Evolutionary conservation across 2,329 filamentous ascomycete genomes (phyloP), one percentile per base, ranked within the genome.

Genomic region (Camillea tinctor): DNA sequence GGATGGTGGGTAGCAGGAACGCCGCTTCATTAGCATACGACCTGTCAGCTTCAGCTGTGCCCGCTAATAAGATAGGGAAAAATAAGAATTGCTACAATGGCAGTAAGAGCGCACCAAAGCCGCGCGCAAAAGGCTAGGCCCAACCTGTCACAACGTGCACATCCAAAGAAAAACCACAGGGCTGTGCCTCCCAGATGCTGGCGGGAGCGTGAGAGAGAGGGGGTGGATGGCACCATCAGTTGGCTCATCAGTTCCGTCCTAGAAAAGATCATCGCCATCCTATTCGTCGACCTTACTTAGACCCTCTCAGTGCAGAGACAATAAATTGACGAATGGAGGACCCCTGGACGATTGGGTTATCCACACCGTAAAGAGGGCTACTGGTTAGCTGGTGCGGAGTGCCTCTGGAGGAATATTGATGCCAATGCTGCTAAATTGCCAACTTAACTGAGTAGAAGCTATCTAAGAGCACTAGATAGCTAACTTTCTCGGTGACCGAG

Each of bases 201-300:
- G 20, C 21, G 22, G 11, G 51, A 30, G 51, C 3, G 62, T 26
- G 50, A 55, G 56, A 53, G 54, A 50, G 55, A 53, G 54, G 49
- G 11, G 64, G n/a, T n/a, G n/a, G 62, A 66, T 64, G 64, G 58
- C 58, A 64, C 62, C 62, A 66, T 62, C 63, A 58, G 44, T 23
- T 59, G 30, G 15, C 23, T 57, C 54, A 57, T 55, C 55, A 50
- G 19, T 50, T 19, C 62, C 54, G 49, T 9, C 49, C 49, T 4
- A 50, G 57, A 56, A 60, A 56, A 56, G 60, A 62, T 64, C 57
- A 60, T 56, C 60, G 50, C 40, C 59, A 61, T 44, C 50, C 59
- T 54, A 59, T 58, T 53, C 61, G 56, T 30, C 26, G 26, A 30
- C 26, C 3, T 11, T 30, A 58, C 56, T 56, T 49, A 30, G 57